phyloP scores from a whole-genome alignment of 768 basidiomycete species.

The Cyclocybe cylindracea region DNA sequence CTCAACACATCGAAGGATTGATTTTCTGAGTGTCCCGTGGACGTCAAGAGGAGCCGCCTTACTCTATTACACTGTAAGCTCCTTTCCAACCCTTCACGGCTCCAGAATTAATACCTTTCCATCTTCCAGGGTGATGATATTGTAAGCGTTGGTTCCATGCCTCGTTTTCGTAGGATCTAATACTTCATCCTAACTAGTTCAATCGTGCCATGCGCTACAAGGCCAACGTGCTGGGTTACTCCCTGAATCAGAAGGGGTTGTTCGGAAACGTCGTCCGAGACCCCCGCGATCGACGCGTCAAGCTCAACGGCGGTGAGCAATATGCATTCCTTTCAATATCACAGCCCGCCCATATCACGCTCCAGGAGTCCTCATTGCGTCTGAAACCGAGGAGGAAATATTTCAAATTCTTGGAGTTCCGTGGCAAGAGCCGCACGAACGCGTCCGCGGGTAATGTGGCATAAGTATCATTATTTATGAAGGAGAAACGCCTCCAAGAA shows the following conservation, averaged over 20 bases:
- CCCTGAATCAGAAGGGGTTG: constrained; percentile 86
- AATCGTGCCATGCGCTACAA: constrained; percentile 88
- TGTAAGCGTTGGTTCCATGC: constrained; percentile 42
- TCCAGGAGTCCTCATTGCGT: constrained; percentile 69
- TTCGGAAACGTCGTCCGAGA: constrained; percentile 74
- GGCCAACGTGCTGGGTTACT: constrained; percentile 78
- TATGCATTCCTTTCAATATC: background rate
- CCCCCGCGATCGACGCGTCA: constrained; percentile 58
- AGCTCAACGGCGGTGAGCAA: constrained; percentile 58
- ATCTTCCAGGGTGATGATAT: constrained; percentile 79
- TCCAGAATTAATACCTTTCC: background rate
- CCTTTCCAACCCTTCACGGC: background rate
- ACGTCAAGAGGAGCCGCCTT: constrained; percentile 77
- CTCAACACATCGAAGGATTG: constrained; percentile 70
- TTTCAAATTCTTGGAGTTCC: constrained; percentile 77
- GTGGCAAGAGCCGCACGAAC: constrained; percentile 82
- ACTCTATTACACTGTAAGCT: constrained; percentile 85
- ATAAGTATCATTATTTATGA: background rate
- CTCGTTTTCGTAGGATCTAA: background rate
- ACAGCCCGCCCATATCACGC: background rate
- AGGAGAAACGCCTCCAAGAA: background rate
- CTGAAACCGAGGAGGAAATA: constrained; percentile 86
- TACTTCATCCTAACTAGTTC: constrained; percentile 51
- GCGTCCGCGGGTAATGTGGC: constrained; percentile 45
- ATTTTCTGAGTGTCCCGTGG: constrained; percentile 85